Base-by-base conservation (phyloP, 768 basidiomycete species). In the Botryobasidium botryosum region DNA sequence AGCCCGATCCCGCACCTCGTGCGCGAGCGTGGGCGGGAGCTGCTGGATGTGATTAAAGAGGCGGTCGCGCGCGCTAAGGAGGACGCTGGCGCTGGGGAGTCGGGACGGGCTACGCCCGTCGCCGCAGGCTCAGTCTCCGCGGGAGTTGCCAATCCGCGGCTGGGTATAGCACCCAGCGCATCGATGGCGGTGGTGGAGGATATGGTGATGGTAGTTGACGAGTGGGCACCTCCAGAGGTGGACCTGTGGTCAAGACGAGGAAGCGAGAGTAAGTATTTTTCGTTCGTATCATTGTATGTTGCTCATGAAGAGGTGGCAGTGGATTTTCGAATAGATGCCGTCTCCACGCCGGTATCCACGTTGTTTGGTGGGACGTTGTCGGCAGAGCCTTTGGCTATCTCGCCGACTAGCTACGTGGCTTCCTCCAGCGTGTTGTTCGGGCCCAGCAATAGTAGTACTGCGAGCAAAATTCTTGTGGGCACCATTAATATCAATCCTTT, bases 1-100 rank as follows among this genome's bases (percentile, higher is more conserved):
- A 66, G 64, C 45, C 65, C 68, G 3, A 64, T 77, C 3, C 77
- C 79, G 10, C 68, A 74, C n/a, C 63, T 83, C 2, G 62, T 85
- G 17, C 70, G 73, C 47, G 65, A 67, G 40, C 66, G 74, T 23
- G 70, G 71, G 6, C 72, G 69, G 49, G 83, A 84, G 54, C 61
- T 85, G 32, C 59, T 79, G 29, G 69, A 70, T 31, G 66, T 72
- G n/a, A 70, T 91, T 23, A 68, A 65, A 42, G 64, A 63, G 8
- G 68, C 70, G 7, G 57, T 75, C 17, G 27, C 13, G 42, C 45
- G 20, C 33, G 35, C 25, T 33, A 35, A 35, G 36, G 29, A 28
- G 26, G 12, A 47, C 23, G 43, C 18, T 15, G 17, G 52, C 17
- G 44, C 47, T 46, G 40, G 44, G 40, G 40, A 47, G 42, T 12